Base-by-base conservation (phyloP, 1,139 yeast genomes). In the Saccharomyces pastorianus region DNA sequence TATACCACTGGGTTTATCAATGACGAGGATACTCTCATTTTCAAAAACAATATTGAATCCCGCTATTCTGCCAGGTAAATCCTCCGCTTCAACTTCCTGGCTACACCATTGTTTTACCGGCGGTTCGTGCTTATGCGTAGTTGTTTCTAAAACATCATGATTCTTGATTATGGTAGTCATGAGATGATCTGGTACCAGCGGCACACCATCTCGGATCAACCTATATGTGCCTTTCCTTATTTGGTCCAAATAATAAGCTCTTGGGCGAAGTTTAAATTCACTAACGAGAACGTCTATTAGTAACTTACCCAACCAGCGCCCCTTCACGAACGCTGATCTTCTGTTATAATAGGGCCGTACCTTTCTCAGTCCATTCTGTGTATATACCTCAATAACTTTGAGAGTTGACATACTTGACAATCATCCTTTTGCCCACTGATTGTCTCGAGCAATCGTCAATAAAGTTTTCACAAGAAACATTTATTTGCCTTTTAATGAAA, bases 311-410 rank as follows among this genome's bases (percentile, higher is more conserved):
- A 90, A 76, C 99, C 99, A 93, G 57, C 99, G 76, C 59, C 85
- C 79, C 69, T 95, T 93, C 64, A 95, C 91, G 66, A 83, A 85
- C 1, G 96, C 85, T 64, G 84, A 73, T 64, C 89, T 87, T 0
- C 93, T 86, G 70, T 83, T 88, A 66, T 80, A 88, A 66, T 91
- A 90, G 0, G 99, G 98, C 0, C 83, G 76, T 4, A 91, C 89
- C 53, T 86, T 73, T 49, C 97, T 73, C 52, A 90, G 73, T 0
- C 74, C 74, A 54, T 68, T 62, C 13, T 61, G 55, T 42, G 61
- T 56, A 47, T 61, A 58, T 13, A 63, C 62, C 46, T 61, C 61
- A 11, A 59, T 52, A 25, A 38, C 20, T 38, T 38, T 38, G 8
- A 38, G 6, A 20, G 25, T 20, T 20, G 14, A 9, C 44, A 38